Evolutionary conservation across 805 yeast genomes (phyloP).

Genomic region (Monosporozyma solicola): DNA sequence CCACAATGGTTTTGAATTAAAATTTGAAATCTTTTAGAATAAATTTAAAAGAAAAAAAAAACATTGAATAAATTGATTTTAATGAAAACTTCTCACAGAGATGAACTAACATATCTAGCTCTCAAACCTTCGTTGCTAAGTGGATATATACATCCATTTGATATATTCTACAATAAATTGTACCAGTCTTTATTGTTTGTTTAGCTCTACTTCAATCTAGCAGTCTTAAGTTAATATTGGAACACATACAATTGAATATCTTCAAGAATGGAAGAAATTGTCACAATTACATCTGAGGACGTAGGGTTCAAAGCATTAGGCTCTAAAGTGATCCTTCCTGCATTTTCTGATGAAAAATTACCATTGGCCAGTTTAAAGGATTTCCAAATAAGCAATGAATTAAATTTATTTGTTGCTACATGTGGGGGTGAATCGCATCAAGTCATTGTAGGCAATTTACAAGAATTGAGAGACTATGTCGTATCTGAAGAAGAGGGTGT

Average conservation of each 20-base stretch:
- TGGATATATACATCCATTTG: neutral
- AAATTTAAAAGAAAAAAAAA: neutral
- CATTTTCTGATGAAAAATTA: conserved; percentile 27
- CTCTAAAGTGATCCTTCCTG: conserved; percentile 27
- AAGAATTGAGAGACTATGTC: conserved; percentile 27
- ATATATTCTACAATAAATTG: neutral
- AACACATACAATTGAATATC: neutral
- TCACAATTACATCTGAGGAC: conserved; percentile 31
- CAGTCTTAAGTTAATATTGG: neutral
- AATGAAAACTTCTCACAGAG: neutral
- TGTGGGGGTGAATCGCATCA: conserved; percentile 20
- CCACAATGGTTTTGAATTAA: neutral
- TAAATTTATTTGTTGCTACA: conserved; percentile 32
- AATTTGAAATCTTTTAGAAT: neutral
- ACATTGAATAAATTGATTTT: neutral
- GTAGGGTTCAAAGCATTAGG: conserved; percentile 38
- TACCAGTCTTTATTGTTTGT: neutral
- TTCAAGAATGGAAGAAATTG: neutral
- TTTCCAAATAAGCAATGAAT: conserved; percentile 31
- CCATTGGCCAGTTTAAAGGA: conserved; percentile 32
- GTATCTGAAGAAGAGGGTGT: conserved; percentile 12
- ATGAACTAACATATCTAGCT: neutral
- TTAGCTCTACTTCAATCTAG: neutral
- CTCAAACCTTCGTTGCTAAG: neutral
- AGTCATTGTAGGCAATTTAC: conserved; percentile 31